Conservation (phyloP, 257 asterid species). For the Rhazya stricta region DNA sequence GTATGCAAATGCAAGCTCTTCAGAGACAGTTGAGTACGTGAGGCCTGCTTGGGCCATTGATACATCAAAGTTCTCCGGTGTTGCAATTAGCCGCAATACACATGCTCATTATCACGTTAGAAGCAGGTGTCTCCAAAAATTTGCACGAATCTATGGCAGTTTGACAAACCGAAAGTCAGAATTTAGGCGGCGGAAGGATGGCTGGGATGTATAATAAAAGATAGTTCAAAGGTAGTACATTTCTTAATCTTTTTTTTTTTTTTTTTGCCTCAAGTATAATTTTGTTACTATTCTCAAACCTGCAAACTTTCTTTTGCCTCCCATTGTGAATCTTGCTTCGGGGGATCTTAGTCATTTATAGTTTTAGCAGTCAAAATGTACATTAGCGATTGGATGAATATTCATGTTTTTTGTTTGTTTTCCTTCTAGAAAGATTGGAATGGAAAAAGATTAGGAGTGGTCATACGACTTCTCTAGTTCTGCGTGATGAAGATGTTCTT, state of each 20-base stretch:
- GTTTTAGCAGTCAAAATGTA: slow-evolving; percentile 38
- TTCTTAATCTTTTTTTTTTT: not conserved
- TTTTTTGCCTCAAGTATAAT: slow-evolving; percentile 19
- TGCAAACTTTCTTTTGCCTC: slow-evolving; percentile 17
- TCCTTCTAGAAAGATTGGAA: slow-evolving; percentile 9
- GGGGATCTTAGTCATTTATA: slow-evolving; percentile 21
- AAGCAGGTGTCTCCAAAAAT: slow-evolving; percentile 54
- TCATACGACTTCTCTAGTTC: not conserved
- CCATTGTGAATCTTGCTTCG: slow-evolving; percentile 33
- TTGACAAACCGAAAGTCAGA: slow-evolving; percentile 47
- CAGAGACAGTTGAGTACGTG: slow-evolving; percentile 61
- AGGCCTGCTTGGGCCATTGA: slow-evolving; percentile 70
- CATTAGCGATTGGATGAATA: slow-evolving; percentile 28
- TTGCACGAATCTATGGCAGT: slow-evolving; percentile 67
- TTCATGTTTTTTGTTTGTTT: slow-evolving; percentile 10
- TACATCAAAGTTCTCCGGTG: slow-evolving; percentile 76
- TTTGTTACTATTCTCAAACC: slow-evolving; percentile 18
- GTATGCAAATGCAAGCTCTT: slow-evolving; percentile 70
- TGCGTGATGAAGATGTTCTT: not conserved
- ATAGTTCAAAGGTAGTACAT: slow-evolving; percentile 13
- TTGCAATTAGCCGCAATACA: slow-evolving; percentile 75
- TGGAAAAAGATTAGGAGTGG: not conserved
- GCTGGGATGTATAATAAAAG: slow-evolving; percentile 82
- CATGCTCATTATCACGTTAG: slow-evolving; percentile 60
- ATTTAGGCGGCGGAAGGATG: slow-evolving; percentile 67